Base-by-base conservation (phyloP, 2,329 filamentous ascomycete species). In the Phialemonium atrogriseum region DNA sequence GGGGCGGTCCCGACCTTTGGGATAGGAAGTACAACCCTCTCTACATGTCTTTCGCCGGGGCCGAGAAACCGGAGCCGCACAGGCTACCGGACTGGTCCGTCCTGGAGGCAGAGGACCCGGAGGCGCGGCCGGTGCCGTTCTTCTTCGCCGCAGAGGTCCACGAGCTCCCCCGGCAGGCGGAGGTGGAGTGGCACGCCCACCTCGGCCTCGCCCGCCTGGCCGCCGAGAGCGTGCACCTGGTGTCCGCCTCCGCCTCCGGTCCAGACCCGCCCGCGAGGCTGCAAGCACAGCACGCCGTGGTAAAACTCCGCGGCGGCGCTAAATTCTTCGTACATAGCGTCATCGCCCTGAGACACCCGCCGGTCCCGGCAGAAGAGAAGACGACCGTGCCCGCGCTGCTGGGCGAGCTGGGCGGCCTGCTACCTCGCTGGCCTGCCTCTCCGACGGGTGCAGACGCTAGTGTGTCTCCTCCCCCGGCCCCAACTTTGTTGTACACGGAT, bases 141-240 rank as follows among this genome's bases (percentile, higher is more conserved):
- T 69, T 88, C 45, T 81, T 91, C 49, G 71, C 80, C 0, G 80
- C 77, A 1, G 77, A 91, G 48, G 82, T 95, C 2, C 70, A 79
- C 25, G 73, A 78, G 42, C 66, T 98, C 10, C 91, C 91, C 1
- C 73, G 84, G 13, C 66, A 62, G 11, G 80, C 81, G 17, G 66
- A 67, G 22, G 74, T 95, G 9, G 91, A 98, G 60, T 98, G 89
- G 88, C 80, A 84, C 44, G 79, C 69, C 2, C 72, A 80, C 35
- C 50, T 74, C 4, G 83, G 84, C 0, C 54, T 82, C 6, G 55
- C 58, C 10, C 54, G 56, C 17, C 37, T 56, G 11, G 41, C 11
- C 1, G 30, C 38, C 5, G 28, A 31, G 3, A 32, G 35, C n/a
- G 33, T 46, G 13, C 14, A 30, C 20, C 11, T 28, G 11, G 16